A percentile compares a stretch with the other conserved stretches of the same genome.
These are phyloP conservation scores for Aphanomyces cochlioides DNA, from an alignment of 352 stramenopile species.

Conservation along the genomic window DNA sequence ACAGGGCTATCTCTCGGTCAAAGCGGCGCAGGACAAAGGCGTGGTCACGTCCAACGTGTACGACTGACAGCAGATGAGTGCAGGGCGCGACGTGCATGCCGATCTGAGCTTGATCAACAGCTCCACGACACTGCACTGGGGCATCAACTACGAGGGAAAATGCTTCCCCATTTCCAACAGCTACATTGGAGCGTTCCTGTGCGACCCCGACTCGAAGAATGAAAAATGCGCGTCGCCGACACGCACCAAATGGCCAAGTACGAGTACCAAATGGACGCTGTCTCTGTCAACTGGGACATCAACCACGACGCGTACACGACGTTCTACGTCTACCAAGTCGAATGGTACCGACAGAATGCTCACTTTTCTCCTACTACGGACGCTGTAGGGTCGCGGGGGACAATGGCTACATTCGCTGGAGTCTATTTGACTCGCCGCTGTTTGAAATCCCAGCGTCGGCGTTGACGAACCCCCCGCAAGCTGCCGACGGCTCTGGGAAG, in stretches of 20 bases:
- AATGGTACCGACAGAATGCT: slow-evolving; percentile 28
- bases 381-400: slow-evolving; percentile 41
- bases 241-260: slow-evolving; percentile 52
- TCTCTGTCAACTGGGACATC: slow-evolving; percentile 79
- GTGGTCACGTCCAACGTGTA: slow-evolving; percentile 49
- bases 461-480: slow-evolving; percentile 43
- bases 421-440: slow-evolving; percentile 69
- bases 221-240: slow-evolving; percentile 37
- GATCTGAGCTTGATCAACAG: slow-evolving; percentile 43
- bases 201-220: slow-evolving; percentile 46
- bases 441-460: slow-evolving; percentile 67
- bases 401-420: slow-evolving; percentile 47
- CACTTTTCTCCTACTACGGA: background rate
- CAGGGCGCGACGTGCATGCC: slow-evolving; percentile 44
- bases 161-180: slow-evolving; percentile 57
- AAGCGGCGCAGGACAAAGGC: slow-evolving; percentile 23
- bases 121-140: slow-evolving; percentile 37
- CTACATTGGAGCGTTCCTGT: slow-evolving; percentile 54
- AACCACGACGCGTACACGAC: slow-evolving; percentile 59
- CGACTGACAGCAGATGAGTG: slow-evolving; percentile 39
- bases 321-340: slow-evolving; percentile 39
- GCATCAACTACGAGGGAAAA: slow-evolving; percentile 60
- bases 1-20: background rate
- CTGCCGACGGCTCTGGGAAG: slow-evolving; percentile 34
- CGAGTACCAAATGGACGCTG: slow-evolving; percentile 69